Conservation (phyloP, 495 filamentous ascomycete genomes). For the Viridothelium virens region DNA sequence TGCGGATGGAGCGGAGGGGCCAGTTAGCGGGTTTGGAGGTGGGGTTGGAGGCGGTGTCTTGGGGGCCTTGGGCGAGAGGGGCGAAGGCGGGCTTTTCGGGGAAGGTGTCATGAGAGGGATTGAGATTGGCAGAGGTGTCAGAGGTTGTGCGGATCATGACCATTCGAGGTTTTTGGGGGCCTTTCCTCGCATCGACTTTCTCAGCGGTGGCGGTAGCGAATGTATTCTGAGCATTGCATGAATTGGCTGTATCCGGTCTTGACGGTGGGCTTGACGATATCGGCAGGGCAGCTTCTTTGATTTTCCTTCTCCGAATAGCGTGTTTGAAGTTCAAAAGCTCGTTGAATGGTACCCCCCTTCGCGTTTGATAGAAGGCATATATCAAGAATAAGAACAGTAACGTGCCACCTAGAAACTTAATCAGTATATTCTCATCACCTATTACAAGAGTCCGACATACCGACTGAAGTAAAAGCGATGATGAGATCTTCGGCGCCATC, state of each 20-base stretch:
- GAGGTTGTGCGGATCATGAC: constrained; percentile 6
- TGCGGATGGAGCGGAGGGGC: background rate
- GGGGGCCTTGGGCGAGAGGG: background rate
- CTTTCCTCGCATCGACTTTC: background rate
- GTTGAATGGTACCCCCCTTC: background rate
- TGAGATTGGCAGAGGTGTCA: background rate
- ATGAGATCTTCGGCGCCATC: constrained; percentile 3
- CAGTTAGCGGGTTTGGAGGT: background rate
- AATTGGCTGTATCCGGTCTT: background rate
- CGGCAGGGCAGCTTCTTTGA: background rate
- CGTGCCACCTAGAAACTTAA: background rate
- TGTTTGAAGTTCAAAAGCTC: constrained; percentile 2
- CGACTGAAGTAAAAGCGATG: constrained; percentile 4
- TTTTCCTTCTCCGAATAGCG: background rate
- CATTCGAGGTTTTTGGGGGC: background rate
- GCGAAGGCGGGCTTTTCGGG: background rate
- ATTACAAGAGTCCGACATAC: background rate
- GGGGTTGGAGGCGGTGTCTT: background rate
- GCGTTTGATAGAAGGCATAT: background rate
- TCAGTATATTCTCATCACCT: background rate
- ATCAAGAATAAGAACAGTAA: constrained; percentile 1
- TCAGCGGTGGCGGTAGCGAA: constrained; percentile 6
- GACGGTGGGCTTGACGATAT: background rate
- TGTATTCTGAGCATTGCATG: background rate
- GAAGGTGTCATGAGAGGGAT: background rate